A percentile compares a stretch with the other conserved stretches of the same genome.
These are phyloP conservation scores for Sporothrix brunneoviolacea DNA, from an alignment of 2,329 filamentous ascomycete species.

Conservation along the genomic window DNA sequence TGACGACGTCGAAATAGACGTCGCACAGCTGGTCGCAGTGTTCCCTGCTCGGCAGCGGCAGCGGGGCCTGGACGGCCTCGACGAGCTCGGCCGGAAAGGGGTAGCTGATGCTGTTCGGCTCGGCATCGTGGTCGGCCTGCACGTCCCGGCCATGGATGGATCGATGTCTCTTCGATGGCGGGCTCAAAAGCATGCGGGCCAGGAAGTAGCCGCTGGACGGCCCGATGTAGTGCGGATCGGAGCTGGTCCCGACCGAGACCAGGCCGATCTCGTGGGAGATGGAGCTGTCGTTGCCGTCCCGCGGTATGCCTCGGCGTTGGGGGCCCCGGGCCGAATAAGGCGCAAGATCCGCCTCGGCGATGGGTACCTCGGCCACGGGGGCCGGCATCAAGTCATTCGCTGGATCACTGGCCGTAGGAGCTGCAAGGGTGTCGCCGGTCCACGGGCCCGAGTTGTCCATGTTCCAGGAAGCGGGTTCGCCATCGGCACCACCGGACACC, in stretches of 20 bases:
- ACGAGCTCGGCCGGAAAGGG: not conserved
- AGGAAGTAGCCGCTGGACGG: constrained; percentile 51
- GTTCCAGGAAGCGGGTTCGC: too few relatives aligned
- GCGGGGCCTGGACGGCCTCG: not conserved
- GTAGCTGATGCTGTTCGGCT: not conserved
- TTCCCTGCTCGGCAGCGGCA: not conserved
- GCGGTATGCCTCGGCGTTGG: constrained; percentile 24
- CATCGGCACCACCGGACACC: too few relatives aligned
- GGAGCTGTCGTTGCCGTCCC: constrained; percentile 1
- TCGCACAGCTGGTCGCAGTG: not conserved
- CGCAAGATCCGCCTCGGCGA: too few relatives aligned
- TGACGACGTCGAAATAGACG: constrained; percentile 40
- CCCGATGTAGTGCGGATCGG: constrained; percentile 46
- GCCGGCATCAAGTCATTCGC: too few relatives aligned
- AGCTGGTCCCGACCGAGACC: constrained; percentile 41
- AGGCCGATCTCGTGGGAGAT: constrained; percentile 34
- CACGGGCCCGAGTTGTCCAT: too few relatives aligned
- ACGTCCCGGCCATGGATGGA: not conserved
- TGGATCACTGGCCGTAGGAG: too few relatives aligned
- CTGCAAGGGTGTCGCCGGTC: too few relatives aligned
- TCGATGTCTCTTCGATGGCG: constrained; percentile 20
- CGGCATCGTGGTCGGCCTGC: too few relatives aligned
- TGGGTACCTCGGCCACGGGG: too few relatives aligned
- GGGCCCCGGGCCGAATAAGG: too few relatives aligned
- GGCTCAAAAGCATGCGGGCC: constrained; percentile 40